phyloP scores from a whole-genome alignment of 257 asterid species.

The Verbascum thapsus region DNA sequence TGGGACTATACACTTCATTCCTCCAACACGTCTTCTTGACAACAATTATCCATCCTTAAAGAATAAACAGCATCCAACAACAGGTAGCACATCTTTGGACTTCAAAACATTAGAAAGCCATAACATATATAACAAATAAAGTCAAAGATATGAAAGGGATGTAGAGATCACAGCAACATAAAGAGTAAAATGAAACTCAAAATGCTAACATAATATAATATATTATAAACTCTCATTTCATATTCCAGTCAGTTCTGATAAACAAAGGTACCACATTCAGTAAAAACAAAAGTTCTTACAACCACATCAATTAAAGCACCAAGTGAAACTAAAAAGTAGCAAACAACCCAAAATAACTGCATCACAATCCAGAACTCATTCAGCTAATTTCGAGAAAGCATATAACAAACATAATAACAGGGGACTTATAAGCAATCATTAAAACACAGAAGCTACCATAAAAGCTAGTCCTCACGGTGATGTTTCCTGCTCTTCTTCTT shows the following conservation, averaged over 20 bases:
- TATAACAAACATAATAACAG: background rate
- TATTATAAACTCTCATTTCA: too few species aligned
- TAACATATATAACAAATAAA: background rate
- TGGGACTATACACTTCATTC: too few species aligned
- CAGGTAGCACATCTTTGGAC: background rate
- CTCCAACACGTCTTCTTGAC: background rate
- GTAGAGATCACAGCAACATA: background rate
- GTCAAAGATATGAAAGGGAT: too few species aligned
- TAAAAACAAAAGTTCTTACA: constrained; percentile 23
- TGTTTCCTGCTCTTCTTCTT: constrained; percentile 67
- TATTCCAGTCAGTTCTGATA: background rate
- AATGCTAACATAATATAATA: too few species aligned
- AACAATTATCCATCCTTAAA: background rate
- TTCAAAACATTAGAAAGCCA: background rate
- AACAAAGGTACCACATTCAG: background rate
- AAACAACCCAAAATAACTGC: constrained; percentile 9
- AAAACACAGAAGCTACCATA: constrained; percentile 3
- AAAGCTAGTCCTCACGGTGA: constrained; percentile 44
- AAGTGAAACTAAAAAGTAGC: background rate
- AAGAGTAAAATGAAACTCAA: background rate
- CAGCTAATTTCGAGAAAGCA: constrained; percentile 12
- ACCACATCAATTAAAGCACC: background rate
- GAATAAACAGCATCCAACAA: background rate
- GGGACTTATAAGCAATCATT: background rate
- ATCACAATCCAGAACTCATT: constrained; percentile 11